These are phyloP conservation scores for Dioscorea zingiberensis DNA, from an alignment of 106 monocot genomes.

Conservation along the genomic window DNA sequence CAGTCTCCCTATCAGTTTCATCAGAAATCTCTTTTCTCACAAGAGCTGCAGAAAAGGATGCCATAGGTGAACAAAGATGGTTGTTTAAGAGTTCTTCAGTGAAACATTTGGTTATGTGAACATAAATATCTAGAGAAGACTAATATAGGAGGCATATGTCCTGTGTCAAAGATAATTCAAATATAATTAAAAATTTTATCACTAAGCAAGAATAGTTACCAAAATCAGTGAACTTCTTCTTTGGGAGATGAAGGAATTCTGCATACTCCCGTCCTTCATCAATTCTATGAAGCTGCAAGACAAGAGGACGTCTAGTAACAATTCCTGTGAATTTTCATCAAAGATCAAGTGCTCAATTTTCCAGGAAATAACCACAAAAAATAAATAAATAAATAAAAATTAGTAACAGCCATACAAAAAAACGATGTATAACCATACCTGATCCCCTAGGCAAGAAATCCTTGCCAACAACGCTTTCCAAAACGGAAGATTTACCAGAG, in stretches of 20 bases:
- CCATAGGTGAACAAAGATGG: too few species aligned
- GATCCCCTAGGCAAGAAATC: constrained; percentile 61
- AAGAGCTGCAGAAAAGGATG: constrained; percentile 37
- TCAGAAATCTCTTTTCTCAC: constrained; percentile 92
- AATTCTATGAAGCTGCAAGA: constrained; percentile 85
- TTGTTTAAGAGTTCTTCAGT: too few species aligned
- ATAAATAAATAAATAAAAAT: too few species aligned
- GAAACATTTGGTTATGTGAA: too few species aligned
- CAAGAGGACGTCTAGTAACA: constrained; percentile 87
- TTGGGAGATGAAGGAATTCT: constrained; percentile 78
- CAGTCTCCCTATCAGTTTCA: constrained; percentile 93
- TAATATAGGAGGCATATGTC: too few species aligned
- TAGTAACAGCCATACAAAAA: neutral
- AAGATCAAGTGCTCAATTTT: neutral
- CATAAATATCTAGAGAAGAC: too few species aligned
- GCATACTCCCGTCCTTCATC: constrained; percentile 79
- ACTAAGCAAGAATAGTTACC: constrained; percentile 22
- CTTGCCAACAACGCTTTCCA: constrained; percentile 59
- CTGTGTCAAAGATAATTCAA: too few species aligned
- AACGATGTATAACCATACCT: constrained; percentile 14
- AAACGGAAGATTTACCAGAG: constrained; percentile 60
- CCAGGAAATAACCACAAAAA: neutral
- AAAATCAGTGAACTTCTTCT: constrained; percentile 87
- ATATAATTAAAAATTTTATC: neutral
- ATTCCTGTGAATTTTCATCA: constrained; percentile 45